Base-by-base conservation (phyloP, 2,329 filamentous ascomycete genomes). In the Epichloe bromicola region DNA sequence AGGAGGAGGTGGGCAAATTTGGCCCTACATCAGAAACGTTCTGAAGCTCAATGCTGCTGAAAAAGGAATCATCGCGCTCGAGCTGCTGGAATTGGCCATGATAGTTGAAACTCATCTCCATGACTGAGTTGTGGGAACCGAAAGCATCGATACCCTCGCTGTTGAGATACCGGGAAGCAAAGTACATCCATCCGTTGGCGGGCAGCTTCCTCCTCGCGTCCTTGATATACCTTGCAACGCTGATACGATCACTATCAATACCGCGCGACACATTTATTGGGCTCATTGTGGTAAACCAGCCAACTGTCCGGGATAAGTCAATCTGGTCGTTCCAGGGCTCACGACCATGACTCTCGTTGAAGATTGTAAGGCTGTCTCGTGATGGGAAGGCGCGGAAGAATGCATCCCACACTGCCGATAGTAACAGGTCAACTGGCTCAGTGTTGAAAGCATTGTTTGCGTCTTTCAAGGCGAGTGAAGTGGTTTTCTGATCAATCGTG, bases 271-370 rank as follows among this genome's bases (percentile, higher is more conserved):
- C 36, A 1, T 50, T 46, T 12, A 65, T 51, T 0, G 67, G 66
- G 20, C 54, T 58, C 30, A 69, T 54, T 1, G 62, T 64, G 1
- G 67, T 68, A 52, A 69, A 69, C 67, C 67, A 69, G 6, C 67
- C 67, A 1, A 69, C 65, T 2, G 65, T 68, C 19, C 59, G 45
- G 5, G 63, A 61, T 1, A 65, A 50, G 51, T 69, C 63, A n/a
- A 65, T 53, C 2, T 43, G n/a, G 5, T 54, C 37, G 40, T 60
- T 55, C 61, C 60, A 64, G 1, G 62, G 51, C 40, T 69, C 65
- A 17, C 67, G 61, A 4, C 66, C 54, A 20, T 55, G 54, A 12
- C 54, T 43, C 20, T 53, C 54, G 15, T 43, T 52, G n/a, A 52
- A 55, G 63, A 52, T 65, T 61, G 26, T 62, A 58, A 65, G 33